Base-by-base conservation (phyloP, 1,284 basidiomycete genomes). In the Fistulina hepatica region DNA sequence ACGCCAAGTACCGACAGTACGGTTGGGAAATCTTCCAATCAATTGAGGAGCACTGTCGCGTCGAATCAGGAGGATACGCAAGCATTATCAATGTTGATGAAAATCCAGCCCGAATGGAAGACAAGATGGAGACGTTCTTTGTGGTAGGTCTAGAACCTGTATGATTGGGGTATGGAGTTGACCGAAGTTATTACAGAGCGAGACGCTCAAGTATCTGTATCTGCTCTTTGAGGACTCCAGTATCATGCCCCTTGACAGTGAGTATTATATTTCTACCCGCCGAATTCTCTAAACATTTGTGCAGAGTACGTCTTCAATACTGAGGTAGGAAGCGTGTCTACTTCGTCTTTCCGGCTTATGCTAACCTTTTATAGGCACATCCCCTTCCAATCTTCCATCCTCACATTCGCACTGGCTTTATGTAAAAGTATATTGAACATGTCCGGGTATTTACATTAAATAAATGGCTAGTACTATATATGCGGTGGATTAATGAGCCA, bases 51-150 rank as follows among this genome's bases (percentile, higher is more conserved):
- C 69, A 82, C 53, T 82, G 79, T 56, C 61, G 61, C 40, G 59
- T 85, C 12, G 56, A 63, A 22, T 59, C 52, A 1, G 83, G 81
- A 9, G 82, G 81, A 3, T 88, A 80, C 51, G 77, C 78, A 21
- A 69, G 71, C 35, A 69, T 89, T 28, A 54, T 73, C 36, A 78
- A 85, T 55, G 82, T 89, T 6, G 72, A 78, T 52, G 67, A 73
- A 43, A 58, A 76, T 3, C 77, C 82, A 0, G 76, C 71, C 2
- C 61, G 64, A 49, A 65, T 73, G 44, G 77, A 90, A 45, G 89
- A 97, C 59, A 83, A 85, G 56, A 97, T 97, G 90, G 93, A 97
- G 64, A 94, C 93, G 11, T 95, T 94, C 64, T 75, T 91, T 62
- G 67, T 93, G 68, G 83, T 83, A 39, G 41, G 76, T 61, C 20